A percentile compares a stretch with the other conserved stretches of the same genome.
These are phyloP conservation scores for Dalbergia oliveri DNA, from an alignment of 306 rosid genomes.

Conservation along the genomic window DNA sequence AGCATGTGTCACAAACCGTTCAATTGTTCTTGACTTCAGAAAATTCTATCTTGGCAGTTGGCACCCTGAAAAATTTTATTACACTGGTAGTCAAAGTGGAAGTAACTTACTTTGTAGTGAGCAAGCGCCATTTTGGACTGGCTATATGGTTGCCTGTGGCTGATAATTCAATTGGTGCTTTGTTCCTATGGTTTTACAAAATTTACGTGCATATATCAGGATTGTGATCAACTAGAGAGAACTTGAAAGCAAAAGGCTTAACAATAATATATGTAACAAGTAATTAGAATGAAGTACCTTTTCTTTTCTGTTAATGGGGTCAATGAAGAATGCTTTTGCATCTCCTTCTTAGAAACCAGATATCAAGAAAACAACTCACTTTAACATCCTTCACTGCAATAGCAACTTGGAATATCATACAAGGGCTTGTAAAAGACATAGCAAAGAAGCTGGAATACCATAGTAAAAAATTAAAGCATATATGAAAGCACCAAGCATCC, in stretches of 20 bases:
- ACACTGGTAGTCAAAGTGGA: slow-evolving; percentile 11
- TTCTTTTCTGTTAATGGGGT: slow-evolving; percentile 83
- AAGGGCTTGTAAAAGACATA: slow-evolving; percentile 4
- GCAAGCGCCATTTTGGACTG: slow-evolving; percentile 70
- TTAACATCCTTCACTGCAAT: slow-evolving; percentile 23
- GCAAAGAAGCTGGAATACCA: slow-evolving; percentile 53
- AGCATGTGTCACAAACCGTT: slow-evolving; percentile 23
- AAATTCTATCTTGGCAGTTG: background rate
- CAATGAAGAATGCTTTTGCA: slow-evolving; percentile 56
- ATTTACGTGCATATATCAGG: slow-evolving; percentile 32
- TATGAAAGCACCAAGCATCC: too few relatives aligned
- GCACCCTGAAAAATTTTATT: background rate
- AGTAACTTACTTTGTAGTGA: slow-evolving; percentile 56
- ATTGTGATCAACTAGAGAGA: background rate
- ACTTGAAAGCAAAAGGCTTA: background rate
- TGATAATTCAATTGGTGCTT: slow-evolving; percentile 61
- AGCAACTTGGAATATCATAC: slow-evolving; percentile 21
- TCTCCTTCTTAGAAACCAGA: slow-evolving; percentile 64
- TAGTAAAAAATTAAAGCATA: background rate
- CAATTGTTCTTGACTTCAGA: background rate
- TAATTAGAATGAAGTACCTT: slow-evolving; percentile 57
- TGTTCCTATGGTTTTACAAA: slow-evolving; percentile 51
- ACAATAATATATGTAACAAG: background rate
- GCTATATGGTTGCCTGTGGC: slow-evolving; percentile 49
- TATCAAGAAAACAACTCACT: slow-evolving; percentile 35